Base-by-base conservation (phyloP, 345 rosid species). In the Dovyalis caffra region DNA sequence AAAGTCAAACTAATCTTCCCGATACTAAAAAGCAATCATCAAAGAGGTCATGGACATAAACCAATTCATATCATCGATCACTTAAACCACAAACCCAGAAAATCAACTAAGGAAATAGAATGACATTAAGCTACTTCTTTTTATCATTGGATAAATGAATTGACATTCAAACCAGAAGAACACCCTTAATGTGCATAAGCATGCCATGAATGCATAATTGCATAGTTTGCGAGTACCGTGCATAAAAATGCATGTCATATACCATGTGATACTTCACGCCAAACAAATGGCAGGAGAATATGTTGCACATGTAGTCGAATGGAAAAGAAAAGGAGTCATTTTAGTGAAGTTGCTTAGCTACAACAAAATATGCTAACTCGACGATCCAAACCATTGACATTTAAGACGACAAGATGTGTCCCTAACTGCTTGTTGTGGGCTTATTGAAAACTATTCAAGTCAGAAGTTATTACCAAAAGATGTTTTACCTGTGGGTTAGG, bases 401-500 rank as follows among this genome's bases (percentile, higher is more conserved):
- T 53, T 12, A 0, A 12, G 47, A 43, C 2, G 18, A 43, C 18
- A 40, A 38, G 43, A 38, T 40, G 47, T 12, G 18, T 43, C 47
- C 47, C 18, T 43, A 43, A 12, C 14, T 43, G 47, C 47, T 43
- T 16, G 15, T 40, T 40, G 47, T 43, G 47, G 3, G 0, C 47
- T 43, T 16, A 43, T 43, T 43, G n/a, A 43, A 16, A 43, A 14
- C 18, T 14, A 12, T 12, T 11, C 1, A 3, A 43, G 5, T 23
- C 26, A 9, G 61, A 56, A 8, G 61, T 56, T 25, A 56, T 56
- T 56, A 56, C 25, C 60, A 23, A 56, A 10, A 56, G n/a, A 53
- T 21, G 28, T 53, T 29, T 53, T 80, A 95, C 99, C 97, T 92
- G 97, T 35, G 90, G 97, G 83, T 88, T 95, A 68, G 96, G 88